phyloP scores from a whole-genome alignment of 805 yeast genomes.

The Allodekkera sacchari region DNA sequence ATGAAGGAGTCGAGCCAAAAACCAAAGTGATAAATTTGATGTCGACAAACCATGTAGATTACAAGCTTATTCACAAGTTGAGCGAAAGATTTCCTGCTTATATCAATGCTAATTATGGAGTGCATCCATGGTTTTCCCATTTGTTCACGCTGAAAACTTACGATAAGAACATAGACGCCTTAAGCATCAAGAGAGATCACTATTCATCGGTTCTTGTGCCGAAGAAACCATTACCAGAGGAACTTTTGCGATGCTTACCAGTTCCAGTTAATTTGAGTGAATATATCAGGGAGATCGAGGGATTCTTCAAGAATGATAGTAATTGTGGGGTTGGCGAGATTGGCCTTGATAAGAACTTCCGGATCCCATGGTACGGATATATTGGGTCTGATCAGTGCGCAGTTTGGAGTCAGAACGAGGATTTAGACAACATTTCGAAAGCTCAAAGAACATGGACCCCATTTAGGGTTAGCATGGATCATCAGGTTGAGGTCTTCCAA shows the following conservation, averaged over 20 bases:
- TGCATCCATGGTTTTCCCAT: conserved; percentile 92
- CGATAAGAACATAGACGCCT: conserved; percentile 1
- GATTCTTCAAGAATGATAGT: conserved; percentile 17
- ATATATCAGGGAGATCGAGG: conserved; percentile 26
- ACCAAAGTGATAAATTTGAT: conserved; percentile 25
- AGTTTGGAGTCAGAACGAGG: neutral
- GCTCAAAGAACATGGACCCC: conserved; percentile 1
- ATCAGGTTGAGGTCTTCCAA: conserved; percentile 51
- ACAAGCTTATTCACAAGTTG: conserved; percentile 17
- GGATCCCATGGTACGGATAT: conserved; percentile 56
- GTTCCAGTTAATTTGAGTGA: conserved; percentile 41
- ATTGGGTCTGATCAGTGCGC: conserved; percentile 25
- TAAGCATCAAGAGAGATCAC: conserved; percentile 38
- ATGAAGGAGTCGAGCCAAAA: conserved; percentile 4
- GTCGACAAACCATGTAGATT: conserved; percentile 40
- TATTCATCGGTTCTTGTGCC: conserved; percentile 45
- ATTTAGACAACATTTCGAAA: too few species aligned
- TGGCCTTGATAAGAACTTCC: conserved; percentile 77
- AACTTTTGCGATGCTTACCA: conserved; percentile 36
- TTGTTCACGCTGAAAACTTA: conserved; percentile 33
- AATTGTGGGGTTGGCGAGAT: conserved; percentile 67
- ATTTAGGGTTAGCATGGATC: conserved; percentile 51
- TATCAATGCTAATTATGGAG: conserved; percentile 50
- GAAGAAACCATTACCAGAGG: conserved; percentile 22
- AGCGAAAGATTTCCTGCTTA: conserved; percentile 10